A percentile compares a stretch with the other conserved stretches of the same genome.
These are phyloP conservation scores for Phaseolus lunatus DNA, from an alignment of 306 rosid species.

Conservation along the genomic window DNA sequence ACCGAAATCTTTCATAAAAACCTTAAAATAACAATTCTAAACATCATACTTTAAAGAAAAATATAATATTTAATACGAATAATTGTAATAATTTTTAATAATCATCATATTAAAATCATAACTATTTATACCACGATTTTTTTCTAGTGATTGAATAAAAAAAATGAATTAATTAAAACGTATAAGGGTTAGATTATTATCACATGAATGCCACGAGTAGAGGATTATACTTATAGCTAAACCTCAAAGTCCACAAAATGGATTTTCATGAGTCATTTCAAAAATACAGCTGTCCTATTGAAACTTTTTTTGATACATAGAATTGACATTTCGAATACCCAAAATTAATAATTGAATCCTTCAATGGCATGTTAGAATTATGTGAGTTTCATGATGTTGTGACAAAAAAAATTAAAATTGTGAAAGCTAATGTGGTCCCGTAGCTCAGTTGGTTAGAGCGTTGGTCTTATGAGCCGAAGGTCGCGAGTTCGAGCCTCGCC, in stretches of 20 bases:
- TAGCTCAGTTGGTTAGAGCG: slow-evolving; percentile 46
- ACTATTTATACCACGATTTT: too few relatives aligned
- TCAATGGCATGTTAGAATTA: too few relatives aligned
- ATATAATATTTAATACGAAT: too few relatives aligned
- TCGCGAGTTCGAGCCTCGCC: slow-evolving; percentile 38
- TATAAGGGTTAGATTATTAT: not conserved
- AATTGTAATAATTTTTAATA: too few relatives aligned
- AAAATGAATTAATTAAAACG: too few relatives aligned
- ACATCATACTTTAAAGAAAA: too few relatives aligned
- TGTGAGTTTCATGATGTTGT: too few relatives aligned
- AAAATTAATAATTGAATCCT: not conserved
- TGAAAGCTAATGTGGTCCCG: not conserved
- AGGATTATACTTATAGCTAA: not conserved
- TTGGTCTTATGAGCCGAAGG: slow-evolving; percentile 47
- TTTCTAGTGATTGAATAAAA: too few relatives aligned
- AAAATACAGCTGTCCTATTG: not conserved
- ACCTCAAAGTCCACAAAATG: not conserved
- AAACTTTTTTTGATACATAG: not conserved
- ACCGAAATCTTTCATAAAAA: too few relatives aligned
- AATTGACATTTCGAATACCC: not conserved
- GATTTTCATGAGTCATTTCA: not conserved
- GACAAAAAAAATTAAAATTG: not conserved
- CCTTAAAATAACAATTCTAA: too few relatives aligned
- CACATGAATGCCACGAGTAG: not conserved
- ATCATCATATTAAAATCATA: too few relatives aligned